Conservation (phyloP, 306 rosid species). For the Alnus glutinosa region DNA sequence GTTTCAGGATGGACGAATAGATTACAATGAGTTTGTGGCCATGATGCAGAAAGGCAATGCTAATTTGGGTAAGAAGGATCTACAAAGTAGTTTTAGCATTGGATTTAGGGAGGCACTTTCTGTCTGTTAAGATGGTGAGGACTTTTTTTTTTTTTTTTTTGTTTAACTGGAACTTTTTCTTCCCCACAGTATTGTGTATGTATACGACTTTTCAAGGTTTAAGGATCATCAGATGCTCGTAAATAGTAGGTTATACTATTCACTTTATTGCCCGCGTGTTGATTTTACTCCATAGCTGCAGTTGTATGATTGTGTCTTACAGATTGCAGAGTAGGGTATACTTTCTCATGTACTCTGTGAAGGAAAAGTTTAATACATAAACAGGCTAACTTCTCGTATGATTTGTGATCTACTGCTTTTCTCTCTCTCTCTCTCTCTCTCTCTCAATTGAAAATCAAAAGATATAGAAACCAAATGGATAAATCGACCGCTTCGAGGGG, state of each 20-base stretch:
- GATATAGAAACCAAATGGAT: no score
- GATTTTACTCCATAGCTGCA: constrained; percentile 2
- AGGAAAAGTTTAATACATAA: background rate
- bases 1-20: constrained; percentile 89
- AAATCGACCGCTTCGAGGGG: no score
- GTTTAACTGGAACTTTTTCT: background rate
- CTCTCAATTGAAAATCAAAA: background rate
- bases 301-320: background rate
- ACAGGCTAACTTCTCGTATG: background rate
- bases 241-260: background rate
- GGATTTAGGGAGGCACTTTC: constrained; percentile 71
- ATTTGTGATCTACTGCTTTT: background rate
- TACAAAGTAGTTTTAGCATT: constrained; percentile 54
- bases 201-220: constrained; percentile 3
- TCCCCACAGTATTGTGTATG: background rate
- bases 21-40: constrained; percentile 86
- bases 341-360: background rate
- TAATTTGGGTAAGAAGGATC: constrained; percentile 54
- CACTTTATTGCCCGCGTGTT: background rate
- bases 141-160: background rate
- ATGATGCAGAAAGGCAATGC: constrained; percentile 85
- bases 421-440: background rate
- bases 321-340: background rate
- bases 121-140: constrained; percentile 49
- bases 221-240: constrained; percentile 6